These are phyloP conservation scores for Austroboletus niveus DNA, from an alignment of 1,284 basidiomycete species.

Conservation along the genomic window DNA sequence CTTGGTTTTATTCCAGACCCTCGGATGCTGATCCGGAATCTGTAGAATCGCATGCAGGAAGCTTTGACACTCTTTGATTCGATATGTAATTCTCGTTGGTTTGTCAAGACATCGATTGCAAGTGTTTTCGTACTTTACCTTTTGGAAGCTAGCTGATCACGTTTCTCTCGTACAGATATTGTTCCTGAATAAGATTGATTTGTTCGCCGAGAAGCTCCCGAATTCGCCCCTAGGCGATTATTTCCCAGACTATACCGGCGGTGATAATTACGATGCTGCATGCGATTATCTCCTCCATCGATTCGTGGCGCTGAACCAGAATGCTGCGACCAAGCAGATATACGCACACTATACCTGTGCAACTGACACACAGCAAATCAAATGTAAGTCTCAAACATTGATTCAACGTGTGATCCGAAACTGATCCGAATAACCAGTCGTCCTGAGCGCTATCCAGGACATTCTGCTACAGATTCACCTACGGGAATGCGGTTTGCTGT, in stretches of 20 bases:
- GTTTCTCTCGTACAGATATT: slow-evolving; percentile 52
- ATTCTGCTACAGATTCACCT: slow-evolving; percentile 82
- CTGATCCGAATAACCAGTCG: slow-evolving; percentile 48
- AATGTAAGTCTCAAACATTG: slow-evolving; percentile 51
- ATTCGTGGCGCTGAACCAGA: slow-evolving; percentile 86
- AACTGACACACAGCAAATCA: slow-evolving; percentile 87
- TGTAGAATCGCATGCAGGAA: slow-evolving; percentile 94
- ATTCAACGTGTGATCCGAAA: not conserved
- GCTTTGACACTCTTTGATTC: slow-evolving; percentile 94
- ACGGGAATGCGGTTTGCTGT: slow-evolving; percentile 83
- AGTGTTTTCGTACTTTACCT: slow-evolving; percentile 21
- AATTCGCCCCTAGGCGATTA: slow-evolving; percentile 84
- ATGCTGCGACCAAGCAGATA: slow-evolving; percentile 82
- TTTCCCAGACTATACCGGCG: slow-evolving; percentile 84
- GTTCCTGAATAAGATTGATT: slow-evolving; percentile 95
- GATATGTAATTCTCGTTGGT: slow-evolving; percentile 96
- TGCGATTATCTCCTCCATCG: slow-evolving; percentile 85
- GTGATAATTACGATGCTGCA: slow-evolving; percentile 83
- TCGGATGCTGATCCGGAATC: slow-evolving; percentile 8
- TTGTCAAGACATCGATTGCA: slow-evolving; percentile 86
- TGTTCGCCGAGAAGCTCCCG: slow-evolving; percentile 93
- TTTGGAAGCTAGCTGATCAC: not conserved
- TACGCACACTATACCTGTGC: slow-evolving; percentile 90
- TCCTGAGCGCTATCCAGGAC: slow-evolving; percentile 79
- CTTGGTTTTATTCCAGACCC: slow-evolving; percentile 1